phyloP scores from a whole-genome alignment of 2,329 filamentous ascomycete species.

The Fusarium musae region DNA sequence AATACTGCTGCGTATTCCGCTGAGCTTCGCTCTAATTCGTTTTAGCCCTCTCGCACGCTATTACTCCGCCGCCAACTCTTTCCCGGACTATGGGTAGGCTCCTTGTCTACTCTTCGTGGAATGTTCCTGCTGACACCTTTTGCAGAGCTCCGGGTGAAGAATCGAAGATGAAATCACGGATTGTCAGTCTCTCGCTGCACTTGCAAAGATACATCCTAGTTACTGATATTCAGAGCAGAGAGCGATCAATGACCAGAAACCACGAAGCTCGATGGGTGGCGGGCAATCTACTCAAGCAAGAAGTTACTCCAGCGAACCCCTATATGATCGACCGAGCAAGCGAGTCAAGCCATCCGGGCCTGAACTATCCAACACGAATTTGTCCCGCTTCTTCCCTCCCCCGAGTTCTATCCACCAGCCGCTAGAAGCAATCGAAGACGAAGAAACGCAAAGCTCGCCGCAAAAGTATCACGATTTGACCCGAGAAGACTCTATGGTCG shows the following conservation, averaged over 20 bases:
- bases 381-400: slow-evolving; percentile 5
- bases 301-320: neutral
- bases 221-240: slow-evolving; percentile 37
- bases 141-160: slow-evolving; percentile 43
- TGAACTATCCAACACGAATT: neutral
- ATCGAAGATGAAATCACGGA: slow-evolving; percentile 30
- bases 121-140: slow-evolving; percentile 32
- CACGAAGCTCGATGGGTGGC: slow-evolving; percentile 37
- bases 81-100: slow-evolving; percentile 57
- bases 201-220: neutral
- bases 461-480: slow-evolving; percentile 26
- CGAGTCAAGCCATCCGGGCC: slow-evolving; percentile 31
- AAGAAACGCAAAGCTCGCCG: neutral
- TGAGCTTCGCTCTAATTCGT: slow-evolving; percentile 18
- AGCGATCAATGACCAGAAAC: slow-evolving; percentile 37
- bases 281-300: neutral
- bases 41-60: slow-evolving; percentile 51
- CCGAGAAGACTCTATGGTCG: slow-evolving; percentile 32
- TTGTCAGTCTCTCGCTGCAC: slow-evolving; percentile 36
- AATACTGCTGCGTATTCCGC: slow-evolving; percentile 1
- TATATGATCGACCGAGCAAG: slow-evolving; percentile 36
- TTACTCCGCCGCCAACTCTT: slow-evolving; percentile 51
- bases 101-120: slow-evolving; percentile 8
- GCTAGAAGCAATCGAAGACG: slow-evolving; percentile 29
- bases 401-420: neutral